Percentiles rank a stretch among this genome's conserved stretches.
These are phyloP conservation scores for Datisca glomerata DNA, from an alignment of 306 rosid genomes.

Conservation along the genomic window DNA sequence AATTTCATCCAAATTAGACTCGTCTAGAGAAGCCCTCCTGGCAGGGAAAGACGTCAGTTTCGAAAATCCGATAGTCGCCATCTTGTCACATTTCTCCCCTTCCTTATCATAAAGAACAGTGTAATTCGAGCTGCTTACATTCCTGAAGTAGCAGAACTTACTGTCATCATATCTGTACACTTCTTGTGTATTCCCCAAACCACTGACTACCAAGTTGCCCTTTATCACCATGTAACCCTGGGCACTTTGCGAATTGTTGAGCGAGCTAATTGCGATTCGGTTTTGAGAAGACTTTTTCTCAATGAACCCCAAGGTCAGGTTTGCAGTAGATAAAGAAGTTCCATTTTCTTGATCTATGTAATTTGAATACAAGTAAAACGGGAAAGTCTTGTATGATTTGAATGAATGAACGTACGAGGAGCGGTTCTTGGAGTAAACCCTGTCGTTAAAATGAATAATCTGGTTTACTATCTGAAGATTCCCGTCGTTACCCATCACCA, in stretches of 20 bases:
- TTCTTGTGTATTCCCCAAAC: conserved; percentile 61
- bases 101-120: conserved; percentile 59
- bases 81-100: conserved; percentile 25
- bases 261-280: conserved; percentile 34
- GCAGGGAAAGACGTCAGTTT: conserved; percentile 15
- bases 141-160: conserved; percentile 48
- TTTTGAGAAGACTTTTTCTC: conserved; percentile 23
- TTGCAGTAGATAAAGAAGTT: conserved; percentile 18
- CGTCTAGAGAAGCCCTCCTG: conserved; percentile 19
- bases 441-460: conserved; percentile 30
- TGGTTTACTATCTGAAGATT: conserved; percentile 47
- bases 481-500: conserved; percentile 47
- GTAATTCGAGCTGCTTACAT: conserved; percentile 65
- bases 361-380: conserved; percentile 29
- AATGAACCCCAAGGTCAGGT: conserved; percentile 46
- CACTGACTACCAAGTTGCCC: conserved; percentile 38
- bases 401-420: conserved; percentile 16
- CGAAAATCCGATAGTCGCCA: conserved; percentile 15
- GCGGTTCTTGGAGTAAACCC: conserved; percentile 21
- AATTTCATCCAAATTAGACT: conserved; percentile 1
- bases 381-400: conserved; percentile 29
- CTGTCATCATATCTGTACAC: conserved; percentile 34
- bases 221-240: conserved; percentile 45
- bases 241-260: conserved; percentile 55
- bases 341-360: conserved; percentile 20